A percentile compares a stretch with the other conserved stretches of the same genome.
phyloP scores from a whole-genome alignment of 2,329 filamentous ascomycete species.

The Blastomyces parvus region DNA sequence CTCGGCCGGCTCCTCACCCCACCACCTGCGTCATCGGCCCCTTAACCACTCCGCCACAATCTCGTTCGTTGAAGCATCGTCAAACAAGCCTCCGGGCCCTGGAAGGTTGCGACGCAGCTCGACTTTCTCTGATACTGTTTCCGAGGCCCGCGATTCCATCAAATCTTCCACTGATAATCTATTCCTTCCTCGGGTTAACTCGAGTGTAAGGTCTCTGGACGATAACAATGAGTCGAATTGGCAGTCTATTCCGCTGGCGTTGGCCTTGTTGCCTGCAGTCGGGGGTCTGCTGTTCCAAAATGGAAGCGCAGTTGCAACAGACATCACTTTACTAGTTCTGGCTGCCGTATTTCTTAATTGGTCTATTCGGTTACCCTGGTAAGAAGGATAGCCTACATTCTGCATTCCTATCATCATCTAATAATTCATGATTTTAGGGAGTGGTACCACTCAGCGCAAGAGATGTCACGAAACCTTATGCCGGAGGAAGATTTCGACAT shows the following conservation, averaged over 20 bases:
- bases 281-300: constrained; percentile 76
- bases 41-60: constrained; percentile 29
- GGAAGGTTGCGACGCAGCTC: constrained; percentile 58
- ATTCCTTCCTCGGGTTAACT: constrained; percentile 47
- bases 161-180: constrained; percentile 62
- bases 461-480: constrained; percentile 39
- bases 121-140: constrained; percentile 65
- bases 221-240: constrained; percentile 55
- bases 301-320: constrained; percentile 72
- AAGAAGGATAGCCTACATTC: constrained; percentile 23
- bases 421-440: constrained; percentile 40
- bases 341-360: constrained; percentile 84
- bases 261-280: constrained; percentile 78
- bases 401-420: constrained; percentile 7
- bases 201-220: constrained; percentile 18
- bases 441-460: constrained; percentile 65
- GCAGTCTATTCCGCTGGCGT: constrained; percentile 70
- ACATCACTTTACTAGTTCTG: constrained; percentile 69
- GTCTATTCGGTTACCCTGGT: constrained; percentile 87
- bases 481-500: constrained; percentile 16
- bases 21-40: constrained; percentile 29
- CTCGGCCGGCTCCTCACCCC: constrained; percentile 14
- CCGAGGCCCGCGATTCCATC: constrained; percentile 55
- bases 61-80: constrained; percentile 27
- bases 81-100: constrained; percentile 15